Evolutionary conservation across 768 basidiomycete species (phyloP).

Genomic region (Pisolithus tinctorius): DNA sequence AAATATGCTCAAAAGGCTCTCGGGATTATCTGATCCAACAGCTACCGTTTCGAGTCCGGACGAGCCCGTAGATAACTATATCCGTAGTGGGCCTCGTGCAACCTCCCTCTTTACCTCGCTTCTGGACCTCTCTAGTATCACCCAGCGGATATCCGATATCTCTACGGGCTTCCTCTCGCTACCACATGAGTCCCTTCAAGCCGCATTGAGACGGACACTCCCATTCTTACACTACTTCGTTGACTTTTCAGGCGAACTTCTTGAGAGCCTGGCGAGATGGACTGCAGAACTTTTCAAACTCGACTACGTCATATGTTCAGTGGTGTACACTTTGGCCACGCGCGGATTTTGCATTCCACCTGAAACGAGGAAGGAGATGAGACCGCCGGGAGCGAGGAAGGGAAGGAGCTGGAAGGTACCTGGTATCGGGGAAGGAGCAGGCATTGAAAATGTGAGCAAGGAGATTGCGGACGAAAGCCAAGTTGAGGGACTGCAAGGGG

Average conservation of each 20-base stretch:
- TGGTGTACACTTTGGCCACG: conserved; percentile 65
- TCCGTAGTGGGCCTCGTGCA: conserved; percentile 40
- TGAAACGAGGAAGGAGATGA: conserved; percentile 57
- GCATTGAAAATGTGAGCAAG: conserved; percentile 82
- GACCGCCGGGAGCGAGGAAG: conserved; percentile 37
- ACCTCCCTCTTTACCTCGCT: conserved; percentile 41
- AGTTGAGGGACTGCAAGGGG: conserved; percentile 78
- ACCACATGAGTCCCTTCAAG: conserved; percentile 26
- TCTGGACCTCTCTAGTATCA: conserved; percentile 42
- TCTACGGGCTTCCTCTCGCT: conserved; percentile 34
- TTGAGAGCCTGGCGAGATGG: conserved; percentile 56
- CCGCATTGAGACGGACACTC: conserved; percentile 39
- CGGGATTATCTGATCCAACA: conserved; percentile 13
- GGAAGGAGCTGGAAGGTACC: conserved; percentile 61
- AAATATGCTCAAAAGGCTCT: conserved; percentile 39
- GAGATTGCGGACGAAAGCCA: conserved; percentile 96
- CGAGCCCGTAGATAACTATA: conserved; percentile 40
- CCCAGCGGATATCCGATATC: conserved; percentile 33
- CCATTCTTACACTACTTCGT: conserved; percentile 74
- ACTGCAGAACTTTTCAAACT: conserved; percentile 81
- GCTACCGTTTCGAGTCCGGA: conserved; percentile 16
- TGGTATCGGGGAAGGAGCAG: conserved; percentile 84
- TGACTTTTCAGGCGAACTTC: conserved; percentile 47
- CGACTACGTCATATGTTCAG: conserved; percentile 65
- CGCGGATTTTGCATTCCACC: conserved; percentile 93